Conservation (phyloP, 768 basidiomycete genomes). For the Sarcodon aspratus region DNA sequence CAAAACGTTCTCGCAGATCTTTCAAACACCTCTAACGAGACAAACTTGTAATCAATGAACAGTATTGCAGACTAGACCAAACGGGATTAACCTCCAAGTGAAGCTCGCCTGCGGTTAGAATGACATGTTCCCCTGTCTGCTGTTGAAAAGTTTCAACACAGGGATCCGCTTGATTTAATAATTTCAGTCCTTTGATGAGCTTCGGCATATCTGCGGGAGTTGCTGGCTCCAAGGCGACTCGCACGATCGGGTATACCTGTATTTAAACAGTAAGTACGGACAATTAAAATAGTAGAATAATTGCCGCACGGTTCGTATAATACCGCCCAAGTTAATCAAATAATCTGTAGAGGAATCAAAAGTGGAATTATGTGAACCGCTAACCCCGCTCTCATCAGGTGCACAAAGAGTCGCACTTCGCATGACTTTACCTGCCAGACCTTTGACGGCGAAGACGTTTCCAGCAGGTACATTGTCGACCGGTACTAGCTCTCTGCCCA, state of each 20-base stretch:
- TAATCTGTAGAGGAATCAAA: conserved; percentile 25
- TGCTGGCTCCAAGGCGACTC: conserved; percentile 85
- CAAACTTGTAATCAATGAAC: background rate
- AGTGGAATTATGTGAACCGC: conserved; percentile 15
- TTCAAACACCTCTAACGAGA: conserved; percentile 75
- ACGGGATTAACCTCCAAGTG: conserved; percentile 70
- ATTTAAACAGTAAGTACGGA: conserved; percentile 1
- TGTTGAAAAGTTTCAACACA: conserved; percentile 98
- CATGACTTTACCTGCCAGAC: conserved; percentile 84
- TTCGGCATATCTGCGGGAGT: conserved; percentile 82
- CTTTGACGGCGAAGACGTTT: conserved; percentile 88
- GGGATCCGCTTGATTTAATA: conserved; percentile 91
- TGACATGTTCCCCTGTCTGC: conserved; percentile 94
- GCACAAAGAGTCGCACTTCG: conserved; percentile 85
- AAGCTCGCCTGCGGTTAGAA: conserved; percentile 89
- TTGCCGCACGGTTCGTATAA: conserved; percentile 45
- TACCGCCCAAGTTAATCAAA: conserved; percentile 73
- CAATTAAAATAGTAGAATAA: background rate
- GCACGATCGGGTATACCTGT: conserved; percentile 83
- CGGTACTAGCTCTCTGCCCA: conserved; percentile 89
- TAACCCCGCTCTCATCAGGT: conserved; percentile 34
- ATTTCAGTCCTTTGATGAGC: conserved; percentile 73
- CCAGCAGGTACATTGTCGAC: conserved; percentile 81
- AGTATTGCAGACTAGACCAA: background rate
- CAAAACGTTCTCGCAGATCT: conserved; percentile 93